Conservation (phyloP, 1,284 basidiomycete species). For the Stygiomarasmius scandens region DNA sequence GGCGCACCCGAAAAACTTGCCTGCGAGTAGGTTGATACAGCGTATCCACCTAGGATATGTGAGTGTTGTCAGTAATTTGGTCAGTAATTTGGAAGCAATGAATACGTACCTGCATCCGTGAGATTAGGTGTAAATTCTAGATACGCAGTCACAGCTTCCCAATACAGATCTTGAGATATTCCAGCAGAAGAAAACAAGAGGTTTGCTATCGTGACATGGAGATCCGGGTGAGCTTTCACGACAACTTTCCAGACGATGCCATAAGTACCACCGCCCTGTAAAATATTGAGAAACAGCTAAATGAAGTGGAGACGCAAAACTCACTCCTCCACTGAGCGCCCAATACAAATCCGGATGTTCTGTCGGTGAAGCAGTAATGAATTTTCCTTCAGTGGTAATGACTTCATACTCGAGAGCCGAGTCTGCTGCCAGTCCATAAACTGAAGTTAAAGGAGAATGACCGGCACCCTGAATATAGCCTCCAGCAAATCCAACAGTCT, state of each 20-base stretch:
- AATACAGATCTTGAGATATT: constrained; percentile 14
- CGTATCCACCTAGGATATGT: too few relatives aligned
- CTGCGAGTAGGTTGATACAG: background rate
- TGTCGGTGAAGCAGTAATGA: constrained; percentile 20
- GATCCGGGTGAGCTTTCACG: constrained; percentile 19
- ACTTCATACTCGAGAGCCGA: constrained; percentile 26
- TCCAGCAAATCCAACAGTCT: constrained; percentile 29
- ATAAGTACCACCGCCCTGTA: constrained; percentile 22
- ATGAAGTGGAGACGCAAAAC: background rate
- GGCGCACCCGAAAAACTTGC: background rate
- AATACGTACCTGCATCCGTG: background rate
- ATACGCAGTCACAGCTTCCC: constrained; percentile 18
- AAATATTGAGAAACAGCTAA: background rate
- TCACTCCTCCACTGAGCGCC: constrained; percentile 23
- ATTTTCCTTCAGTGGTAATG: constrained; percentile 19
- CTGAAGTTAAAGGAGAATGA: constrained; percentile 8
- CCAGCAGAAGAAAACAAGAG: constrained; percentile 15
- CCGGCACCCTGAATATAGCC: constrained; percentile 31
- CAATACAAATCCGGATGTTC: constrained; percentile 21
- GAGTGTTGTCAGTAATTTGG: too few relatives aligned
- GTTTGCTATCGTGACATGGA: constrained; percentile 11
- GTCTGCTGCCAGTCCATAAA: constrained; percentile 27
- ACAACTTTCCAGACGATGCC: constrained; percentile 22
- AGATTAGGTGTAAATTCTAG: constrained; percentile 10
- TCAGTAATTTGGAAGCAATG: too few relatives aligned